These are phyloP conservation scores for Thalassiosira livingstoniorum DNA, from an alignment of 352 stramenopile genomes.

Conservation along the genomic window DNA sequence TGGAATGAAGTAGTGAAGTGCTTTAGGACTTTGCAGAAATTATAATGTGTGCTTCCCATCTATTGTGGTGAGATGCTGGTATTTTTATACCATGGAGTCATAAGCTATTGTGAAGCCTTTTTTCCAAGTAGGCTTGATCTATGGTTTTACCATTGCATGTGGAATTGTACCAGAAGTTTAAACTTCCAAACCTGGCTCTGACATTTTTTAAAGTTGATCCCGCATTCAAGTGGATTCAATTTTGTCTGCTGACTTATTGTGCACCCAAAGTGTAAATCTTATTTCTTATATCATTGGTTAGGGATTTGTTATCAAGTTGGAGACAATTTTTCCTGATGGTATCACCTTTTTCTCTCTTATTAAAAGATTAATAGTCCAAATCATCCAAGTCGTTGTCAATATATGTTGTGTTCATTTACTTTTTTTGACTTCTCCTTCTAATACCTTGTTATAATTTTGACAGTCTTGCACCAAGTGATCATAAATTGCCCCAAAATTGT, in stretches of 20 bases:
- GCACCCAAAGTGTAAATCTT: neutral
- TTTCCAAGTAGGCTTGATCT: neutral
- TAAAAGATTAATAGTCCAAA: neutral
- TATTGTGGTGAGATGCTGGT: no score
- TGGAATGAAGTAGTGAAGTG: neutral
- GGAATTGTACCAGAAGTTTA: no score
- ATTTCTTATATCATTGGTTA: neutral
- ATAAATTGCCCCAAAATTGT: neutral
- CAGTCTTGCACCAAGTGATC: neutral
- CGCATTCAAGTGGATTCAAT: neutral
- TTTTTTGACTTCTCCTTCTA: neutral
- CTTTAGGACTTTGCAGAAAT: neutral
- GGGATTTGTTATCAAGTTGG: neutral
- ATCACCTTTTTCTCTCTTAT: neutral
- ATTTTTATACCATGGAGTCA: slow-evolving; percentile 3
- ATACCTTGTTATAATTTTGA: neutral
- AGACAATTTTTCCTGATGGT: neutral
- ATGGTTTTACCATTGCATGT: slow-evolving; percentile 53
- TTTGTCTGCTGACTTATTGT: neutral
- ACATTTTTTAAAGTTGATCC: neutral
- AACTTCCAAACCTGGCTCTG: no score
- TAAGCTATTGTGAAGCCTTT: slow-evolving; percentile 22
- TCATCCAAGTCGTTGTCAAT: neutral
- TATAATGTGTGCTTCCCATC: no score
- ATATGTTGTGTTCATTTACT: neutral